Evolutionary conservation across 805 yeast genomes (phyloP).

Genomic region (Zygosaccharomyces rouxii): DNA sequence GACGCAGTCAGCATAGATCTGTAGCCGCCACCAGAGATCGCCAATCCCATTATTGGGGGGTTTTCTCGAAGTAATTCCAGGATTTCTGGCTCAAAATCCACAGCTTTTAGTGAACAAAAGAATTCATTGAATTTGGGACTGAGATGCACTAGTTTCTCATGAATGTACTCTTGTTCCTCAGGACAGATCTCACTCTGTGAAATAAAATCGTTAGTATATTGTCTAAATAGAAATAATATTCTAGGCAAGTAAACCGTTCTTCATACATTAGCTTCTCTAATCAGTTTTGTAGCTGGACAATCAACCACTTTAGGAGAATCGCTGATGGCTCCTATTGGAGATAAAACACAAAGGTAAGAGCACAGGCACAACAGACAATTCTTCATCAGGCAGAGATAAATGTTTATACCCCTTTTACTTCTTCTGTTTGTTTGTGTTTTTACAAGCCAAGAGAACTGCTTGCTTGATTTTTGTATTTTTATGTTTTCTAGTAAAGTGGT

Average conservation of each 20-base stretch:
- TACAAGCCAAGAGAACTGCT: too few species aligned
- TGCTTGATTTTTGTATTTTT: too few species aligned
- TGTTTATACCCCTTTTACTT: not conserved
- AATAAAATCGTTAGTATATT: too few species aligned
- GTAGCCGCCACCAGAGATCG: slow-evolving; percentile 38
- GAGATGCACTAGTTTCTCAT: slow-evolving; percentile 32
- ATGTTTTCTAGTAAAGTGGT: too few species aligned
- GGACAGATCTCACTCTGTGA: slow-evolving; percentile 16
- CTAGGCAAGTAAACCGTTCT: not conserved
- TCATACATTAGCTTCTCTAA: slow-evolving; percentile 24
- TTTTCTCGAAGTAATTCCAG: slow-evolving; percentile 15
- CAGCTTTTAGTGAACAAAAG: slow-evolving; percentile 33
- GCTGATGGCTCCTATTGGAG: not conserved
- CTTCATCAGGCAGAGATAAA: not conserved
- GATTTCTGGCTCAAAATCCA: slow-evolving; percentile 34
- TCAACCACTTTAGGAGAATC: slow-evolving; percentile 22
- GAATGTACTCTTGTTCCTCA: slow-evolving; percentile 19
- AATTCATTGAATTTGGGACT: slow-evolving; percentile 31
- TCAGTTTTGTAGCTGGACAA: slow-evolving; percentile 27
- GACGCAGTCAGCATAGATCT: slow-evolving; percentile 37
- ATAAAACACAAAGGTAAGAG: not conserved
- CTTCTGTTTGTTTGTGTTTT: not conserved
- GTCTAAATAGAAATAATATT: not conserved
- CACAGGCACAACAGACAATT: not conserved
- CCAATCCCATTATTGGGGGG: slow-evolving; percentile 36